Base-by-base conservation (phyloP, 2,329 filamentous ascomycete species). In the Pestalotiopsis sp. region DNA sequence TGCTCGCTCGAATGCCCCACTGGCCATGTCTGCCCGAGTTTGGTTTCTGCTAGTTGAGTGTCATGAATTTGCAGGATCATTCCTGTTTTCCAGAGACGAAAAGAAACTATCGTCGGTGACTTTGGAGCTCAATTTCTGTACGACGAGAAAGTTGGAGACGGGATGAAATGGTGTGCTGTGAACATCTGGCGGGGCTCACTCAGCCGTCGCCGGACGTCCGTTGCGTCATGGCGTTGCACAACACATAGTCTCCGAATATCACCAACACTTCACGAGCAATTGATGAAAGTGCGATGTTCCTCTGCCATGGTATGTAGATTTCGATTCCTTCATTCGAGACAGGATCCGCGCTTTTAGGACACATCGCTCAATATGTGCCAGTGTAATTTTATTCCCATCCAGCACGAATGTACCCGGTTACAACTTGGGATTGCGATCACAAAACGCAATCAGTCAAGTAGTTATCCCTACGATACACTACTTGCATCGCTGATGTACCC, bases 191-290 rank as follows among this genome's bases (percentile, higher is more conserved):
- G 57, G 57, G 23, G 23, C 7, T 4, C 6, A 17, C n/a, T 20
- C 14, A 52, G 45, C 45, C 57, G 27, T 59, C 27, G 27, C 59
- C 59, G 59, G 59, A 62, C 59, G 27, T 62, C 59, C 59, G 59
- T 36, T 36, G 31, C 36, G 12, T 59, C 23, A 27, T 59, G 14
- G 36, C 17, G 59, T 62, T 36, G 17, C 38, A 20, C 25, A 13
- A 31, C n/a, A 17, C 5, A 62, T 20, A 5, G 57, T 23, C 57
- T 14, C 9, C 45, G 14, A 52, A 27, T 2, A 7, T n/a, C 12
- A 1, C 25, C 17, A 52, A 23, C 11, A 6, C 6, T 52, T 52
- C 45, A 52, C 20, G 4, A 23, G 7, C 45, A 52, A 11, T 9
- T 23, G 23, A 17, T 52, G n/a, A 52, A 36, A 52, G 23, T n/a